Percentiles rank a stretch among this genome's conserved stretches.
These are phyloP conservation scores for Testicularia cyperi DNA, from an alignment of 1,284 basidiomycete genomes.

Conservation along the genomic window DNA sequence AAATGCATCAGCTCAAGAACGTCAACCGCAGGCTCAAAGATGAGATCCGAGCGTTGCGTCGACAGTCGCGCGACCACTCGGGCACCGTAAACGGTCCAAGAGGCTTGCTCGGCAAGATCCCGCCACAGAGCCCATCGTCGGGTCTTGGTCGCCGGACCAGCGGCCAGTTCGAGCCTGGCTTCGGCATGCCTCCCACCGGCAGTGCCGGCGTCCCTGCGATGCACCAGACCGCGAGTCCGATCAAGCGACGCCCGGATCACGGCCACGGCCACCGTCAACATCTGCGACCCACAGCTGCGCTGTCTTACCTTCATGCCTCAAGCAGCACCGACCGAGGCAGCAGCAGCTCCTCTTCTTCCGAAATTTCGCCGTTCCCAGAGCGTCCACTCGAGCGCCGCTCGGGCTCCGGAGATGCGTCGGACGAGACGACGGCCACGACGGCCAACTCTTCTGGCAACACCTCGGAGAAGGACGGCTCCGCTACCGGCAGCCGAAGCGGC, in stretches of 20 bases:
- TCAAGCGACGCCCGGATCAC: conserved; percentile 37
- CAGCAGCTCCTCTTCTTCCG: conserved; percentile 25
- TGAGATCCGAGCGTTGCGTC: conserved; percentile 43
- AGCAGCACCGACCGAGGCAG: conserved; percentile 31
- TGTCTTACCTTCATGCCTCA: conserved; percentile 20
- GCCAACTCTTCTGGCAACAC: conserved; percentile 32
- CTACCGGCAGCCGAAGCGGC: conserved; percentile 19
- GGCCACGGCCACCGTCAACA: conserved; percentile 43
- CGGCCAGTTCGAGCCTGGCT: conserved; percentile 8
- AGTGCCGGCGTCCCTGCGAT: background rate
- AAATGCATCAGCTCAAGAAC: conserved; percentile 56
- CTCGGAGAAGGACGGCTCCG: conserved; percentile 38
- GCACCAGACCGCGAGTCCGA: conserved; percentile 26
- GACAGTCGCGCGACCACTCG: conserved; percentile 28
- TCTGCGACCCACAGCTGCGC: conserved; percentile 22
- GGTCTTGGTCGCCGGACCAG: conserved; percentile 10
- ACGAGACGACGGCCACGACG: conserved; percentile 31
- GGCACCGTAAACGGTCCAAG: conserved; percentile 1
- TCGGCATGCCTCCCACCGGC: conserved; percentile 1
- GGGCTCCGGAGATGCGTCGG: conserved; percentile 30
- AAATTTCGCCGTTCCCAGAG: conserved; percentile 26
- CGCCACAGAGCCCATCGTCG: conserved; percentile 18
- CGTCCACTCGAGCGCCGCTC: conserved; percentile 21
- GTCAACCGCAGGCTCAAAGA: conserved; percentile 51
- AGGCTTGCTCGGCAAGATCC: background rate